Conservation (phyloP, 257 asterid genomes). For the Fraxinus pennsylvanica region DNA sequence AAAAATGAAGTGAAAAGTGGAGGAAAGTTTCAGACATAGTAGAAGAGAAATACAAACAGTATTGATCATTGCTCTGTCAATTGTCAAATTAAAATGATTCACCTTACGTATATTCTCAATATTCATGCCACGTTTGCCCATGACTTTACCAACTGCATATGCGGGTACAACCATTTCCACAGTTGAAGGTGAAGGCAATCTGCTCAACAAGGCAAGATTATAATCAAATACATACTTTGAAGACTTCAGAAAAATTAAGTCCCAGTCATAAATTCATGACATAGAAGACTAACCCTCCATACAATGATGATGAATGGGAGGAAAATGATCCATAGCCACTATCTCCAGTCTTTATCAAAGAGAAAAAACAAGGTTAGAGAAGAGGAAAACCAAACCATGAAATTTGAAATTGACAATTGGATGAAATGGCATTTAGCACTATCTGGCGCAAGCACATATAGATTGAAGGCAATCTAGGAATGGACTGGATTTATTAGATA, state of each 20-base stretch:
- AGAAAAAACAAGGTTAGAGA: conserved; percentile 20
- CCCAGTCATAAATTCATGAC: conserved; percentile 16
- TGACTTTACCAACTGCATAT: conserved; percentile 78
- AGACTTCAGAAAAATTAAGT: conserved; percentile 9
- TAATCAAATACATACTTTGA: conserved; percentile 11
- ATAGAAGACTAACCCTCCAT: conserved; percentile 58
- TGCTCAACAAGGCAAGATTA: conserved; percentile 34
- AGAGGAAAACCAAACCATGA: conserved; percentile 20
- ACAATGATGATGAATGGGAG: conserved; percentile 63
- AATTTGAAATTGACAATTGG: not conserved
- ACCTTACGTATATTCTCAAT: conserved; percentile 94
- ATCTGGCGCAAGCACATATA: not conserved
- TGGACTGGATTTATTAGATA: not conserved
- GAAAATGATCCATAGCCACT: conserved; percentile 58
- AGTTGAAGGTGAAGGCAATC: conserved; percentile 76
- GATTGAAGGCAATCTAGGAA: not conserved
- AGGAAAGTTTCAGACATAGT: not conserved
- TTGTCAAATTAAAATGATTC: conserved; percentile 21
- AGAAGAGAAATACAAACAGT: not conserved
- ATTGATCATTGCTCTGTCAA: not conserved
- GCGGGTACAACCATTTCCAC: conserved; percentile 87
- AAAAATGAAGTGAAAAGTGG: not conserved
- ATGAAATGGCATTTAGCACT: not conserved
- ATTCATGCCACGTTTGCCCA: conserved; percentile 87
- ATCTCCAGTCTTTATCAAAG: conserved; percentile 62